Conservation (phyloP, 805 yeast genomes). For the Pichia manshurica region DNA sequence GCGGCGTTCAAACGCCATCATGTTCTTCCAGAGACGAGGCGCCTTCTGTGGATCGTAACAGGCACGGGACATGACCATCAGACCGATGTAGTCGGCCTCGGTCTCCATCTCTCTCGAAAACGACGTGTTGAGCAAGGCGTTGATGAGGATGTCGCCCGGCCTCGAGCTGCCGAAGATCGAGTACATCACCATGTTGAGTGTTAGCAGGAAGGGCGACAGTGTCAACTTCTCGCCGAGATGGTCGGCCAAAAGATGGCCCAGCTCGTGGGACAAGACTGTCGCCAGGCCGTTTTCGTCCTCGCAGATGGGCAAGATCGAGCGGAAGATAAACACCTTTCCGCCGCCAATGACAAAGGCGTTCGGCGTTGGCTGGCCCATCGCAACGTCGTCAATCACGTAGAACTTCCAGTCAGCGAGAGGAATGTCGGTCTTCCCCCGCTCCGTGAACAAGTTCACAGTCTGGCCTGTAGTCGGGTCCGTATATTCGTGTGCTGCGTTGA, state of each 20-base stretch:
- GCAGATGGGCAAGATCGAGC: slow-evolving; percentile 73
- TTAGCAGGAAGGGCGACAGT: slow-evolving; percentile 62
- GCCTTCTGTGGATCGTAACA: slow-evolving; percentile 80
- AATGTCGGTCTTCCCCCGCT: slow-evolving; percentile 20
- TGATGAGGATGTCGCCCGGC: slow-evolving; percentile 47
- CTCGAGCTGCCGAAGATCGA: slow-evolving; percentile 54
- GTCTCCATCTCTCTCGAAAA: slow-evolving; percentile 91
- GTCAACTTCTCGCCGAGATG: slow-evolving; percentile 84
- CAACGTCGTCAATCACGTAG: slow-evolving; percentile 66
- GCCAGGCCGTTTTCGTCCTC: slow-evolving; percentile 85
- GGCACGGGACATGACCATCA: slow-evolving; percentile 85
- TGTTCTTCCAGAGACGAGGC: slow-evolving; percentile 73
- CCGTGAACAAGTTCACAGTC: slow-evolving; percentile 22
- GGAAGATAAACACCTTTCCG: slow-evolving; percentile 89
- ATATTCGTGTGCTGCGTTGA: slow-evolving; percentile 48
- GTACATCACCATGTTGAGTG: slow-evolving; percentile 48
- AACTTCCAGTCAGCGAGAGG: slow-evolving; percentile 61
- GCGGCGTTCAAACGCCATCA: slow-evolving; percentile 49
- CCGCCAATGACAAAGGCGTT: slow-evolving; percentile 96
- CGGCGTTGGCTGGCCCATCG: slow-evolving; percentile 61
- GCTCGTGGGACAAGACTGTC: slow-evolving; percentile 90
- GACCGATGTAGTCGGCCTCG: slow-evolving; percentile 93
- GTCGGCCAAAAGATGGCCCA: slow-evolving; percentile 90
- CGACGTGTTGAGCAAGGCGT: slow-evolving; percentile 64
- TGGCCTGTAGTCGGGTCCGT: slow-evolving; percentile 31